Percentiles rank a stretch among this genome's conserved stretches.
Evolutionary conservation across 78 protist genomes (phyloP).

Genomic region (Chrysochromulina parva): DNA sequence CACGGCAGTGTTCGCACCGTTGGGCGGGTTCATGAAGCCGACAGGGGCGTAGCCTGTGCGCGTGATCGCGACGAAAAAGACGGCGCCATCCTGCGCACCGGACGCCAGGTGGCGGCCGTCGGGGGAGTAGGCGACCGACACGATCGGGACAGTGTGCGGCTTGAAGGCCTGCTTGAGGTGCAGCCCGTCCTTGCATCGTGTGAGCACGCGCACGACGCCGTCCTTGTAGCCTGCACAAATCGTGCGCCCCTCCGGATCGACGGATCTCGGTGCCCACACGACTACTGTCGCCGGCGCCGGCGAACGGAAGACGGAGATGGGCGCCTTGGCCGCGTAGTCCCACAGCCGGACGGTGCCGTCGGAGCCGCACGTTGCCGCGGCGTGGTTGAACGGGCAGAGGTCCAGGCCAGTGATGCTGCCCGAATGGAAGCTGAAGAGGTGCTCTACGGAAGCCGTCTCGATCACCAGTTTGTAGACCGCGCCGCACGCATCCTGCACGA

Average conservation of each 20-base stretch:
- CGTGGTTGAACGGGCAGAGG: conserved; percentile 30
- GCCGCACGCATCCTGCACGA: conserved; percentile 51
- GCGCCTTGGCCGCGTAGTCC: conserved; percentile 2
- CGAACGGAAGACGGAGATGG: not conserved
- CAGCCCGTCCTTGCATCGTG: not conserved
- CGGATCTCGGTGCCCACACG: not conserved
- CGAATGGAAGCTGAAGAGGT: conserved; percentile 40
- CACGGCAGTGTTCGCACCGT: too few species aligned
- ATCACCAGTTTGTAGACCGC: not conserved
- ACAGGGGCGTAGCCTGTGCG: not conserved
- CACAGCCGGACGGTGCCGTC: conserved; percentile 70
- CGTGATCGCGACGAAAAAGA: conserved; percentile 52
- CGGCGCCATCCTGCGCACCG: conserved; percentile 41
- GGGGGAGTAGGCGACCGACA: not conserved
- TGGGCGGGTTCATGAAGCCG: conserved; percentile 36
- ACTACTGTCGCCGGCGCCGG: not conserved
- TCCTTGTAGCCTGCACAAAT: conserved; percentile 52
- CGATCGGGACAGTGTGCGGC: conserved; percentile 61
- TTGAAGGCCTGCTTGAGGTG: not conserved
- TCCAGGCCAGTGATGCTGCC: conserved; percentile 51
- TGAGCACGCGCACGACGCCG: conserved; percentile 54
- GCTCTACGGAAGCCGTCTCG: not conserved
- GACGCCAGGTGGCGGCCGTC: conserved; percentile 48
- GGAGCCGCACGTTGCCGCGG: conserved; percentile 38
- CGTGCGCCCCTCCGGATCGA: conserved; percentile 36